Percentiles rank a stretch among this genome's conserved stretches.
phyloP scores from a whole-genome alignment of 2,329 filamentous ascomycete genomes.

The Alternaria metachromatica region DNA sequence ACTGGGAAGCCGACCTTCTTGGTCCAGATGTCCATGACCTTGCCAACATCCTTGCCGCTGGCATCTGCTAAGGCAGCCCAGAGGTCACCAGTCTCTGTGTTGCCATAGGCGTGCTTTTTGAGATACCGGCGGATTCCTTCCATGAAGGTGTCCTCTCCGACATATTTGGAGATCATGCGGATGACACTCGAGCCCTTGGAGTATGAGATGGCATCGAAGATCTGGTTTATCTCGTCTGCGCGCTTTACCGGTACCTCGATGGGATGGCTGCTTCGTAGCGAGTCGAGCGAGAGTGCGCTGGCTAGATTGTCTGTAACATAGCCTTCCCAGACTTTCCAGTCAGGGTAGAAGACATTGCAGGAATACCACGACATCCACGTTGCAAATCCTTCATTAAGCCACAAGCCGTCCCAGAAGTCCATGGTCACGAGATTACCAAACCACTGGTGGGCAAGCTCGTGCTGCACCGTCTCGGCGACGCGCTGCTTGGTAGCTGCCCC shows the following conservation, averaged over 20 bases:
- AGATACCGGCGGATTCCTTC: constrained; percentile 90
- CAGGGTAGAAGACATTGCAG: constrained; percentile 92
- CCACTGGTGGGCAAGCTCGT: constrained; percentile 97
- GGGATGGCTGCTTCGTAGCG: constrained; percentile 90
- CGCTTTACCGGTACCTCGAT: constrained; percentile 96
- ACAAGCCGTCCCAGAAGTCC: constrained; percentile 98
- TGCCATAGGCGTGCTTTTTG: constrained; percentile 95
- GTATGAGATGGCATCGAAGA: constrained; percentile 97
- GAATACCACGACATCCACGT: constrained; percentile 95
- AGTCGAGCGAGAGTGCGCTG: constrained; percentile 85
- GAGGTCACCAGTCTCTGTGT: constrained; percentile 88
- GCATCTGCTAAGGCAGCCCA: constrained; percentile 88
- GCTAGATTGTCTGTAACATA: constrained; percentile 95
- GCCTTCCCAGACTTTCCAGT: constrained; percentile 97
- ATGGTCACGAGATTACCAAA: constrained; percentile 97
- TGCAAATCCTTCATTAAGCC: constrained; percentile 93
- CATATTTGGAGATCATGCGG: constrained; percentile 95
- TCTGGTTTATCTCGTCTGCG: constrained; percentile 96
- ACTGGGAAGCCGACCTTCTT: constrained; percentile 96
- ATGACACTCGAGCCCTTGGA: constrained; percentile 95
- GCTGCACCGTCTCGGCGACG: constrained; percentile 93
- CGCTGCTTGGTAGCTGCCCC: constrained; percentile 89
- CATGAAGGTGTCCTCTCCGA: constrained; percentile 91
- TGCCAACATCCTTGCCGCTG: constrained; percentile 87
- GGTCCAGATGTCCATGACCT: constrained; percentile 95